Percentiles rank a stretch among this genome's conserved stretches.
phyloP scores from a whole-genome alignment of 2,329 filamentous ascomycete species.

The Calonectria henricotiae region DNA sequence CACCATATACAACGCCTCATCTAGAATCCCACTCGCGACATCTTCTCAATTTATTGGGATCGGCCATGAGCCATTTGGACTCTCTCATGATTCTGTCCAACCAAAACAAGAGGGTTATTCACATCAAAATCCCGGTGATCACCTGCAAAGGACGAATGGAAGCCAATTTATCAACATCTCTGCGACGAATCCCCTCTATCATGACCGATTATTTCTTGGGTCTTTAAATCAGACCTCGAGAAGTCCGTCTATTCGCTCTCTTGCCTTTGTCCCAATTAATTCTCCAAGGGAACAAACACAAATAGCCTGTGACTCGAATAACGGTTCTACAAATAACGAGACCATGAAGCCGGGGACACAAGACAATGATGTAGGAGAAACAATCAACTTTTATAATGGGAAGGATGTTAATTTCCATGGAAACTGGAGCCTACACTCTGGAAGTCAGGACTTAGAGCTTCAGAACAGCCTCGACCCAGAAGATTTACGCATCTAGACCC shows the following conservation, averaged over 20 bases:
- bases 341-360: constrained; percentile 52
- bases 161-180: constrained; percentile 53
- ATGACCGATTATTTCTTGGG: constrained; percentile 54
- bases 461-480: constrained; percentile 49
- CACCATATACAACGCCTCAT: constrained; percentile 54
- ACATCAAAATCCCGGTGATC: constrained; percentile 42
- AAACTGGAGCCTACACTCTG: constrained; percentile 50
- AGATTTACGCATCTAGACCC: constrained; percentile 48
- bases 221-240: constrained; percentile 49
- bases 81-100: constrained; percentile 48
- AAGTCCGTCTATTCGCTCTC: constrained; percentile 46
- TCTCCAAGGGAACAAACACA: constrained; percentile 45
- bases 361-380: constrained; percentile 49
- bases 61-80: constrained; percentile 52
- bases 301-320: constrained; percentile 39
- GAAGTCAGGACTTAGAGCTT: constrained; percentile 47
- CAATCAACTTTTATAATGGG: constrained; percentile 39
- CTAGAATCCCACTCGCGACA: constrained; percentile 52
- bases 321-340: constrained; percentile 27
- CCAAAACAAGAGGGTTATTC: constrained; percentile 54
- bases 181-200: constrained; percentile 55
- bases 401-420: constrained; percentile 50
- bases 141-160: constrained; percentile 42
- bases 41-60: constrained; percentile 49
- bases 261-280: constrained; percentile 56